Base-by-base conservation (phyloP, 495 filamentous ascomycete species). In the Podospora pseudopauciseta region DNA sequence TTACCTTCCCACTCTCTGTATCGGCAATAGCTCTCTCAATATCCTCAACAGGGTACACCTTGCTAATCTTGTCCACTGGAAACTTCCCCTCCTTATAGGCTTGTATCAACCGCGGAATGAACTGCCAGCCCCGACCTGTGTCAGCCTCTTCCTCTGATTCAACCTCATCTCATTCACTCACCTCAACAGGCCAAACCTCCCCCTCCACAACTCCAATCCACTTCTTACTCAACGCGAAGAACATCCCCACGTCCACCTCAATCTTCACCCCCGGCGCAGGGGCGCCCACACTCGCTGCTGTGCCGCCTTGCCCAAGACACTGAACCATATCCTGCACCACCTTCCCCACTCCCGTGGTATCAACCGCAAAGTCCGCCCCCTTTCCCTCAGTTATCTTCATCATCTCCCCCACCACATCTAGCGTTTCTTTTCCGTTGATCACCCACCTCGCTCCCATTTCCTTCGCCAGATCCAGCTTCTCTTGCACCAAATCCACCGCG, bases 401-500 rank as follows among this genome's bases (percentile, higher is more conserved):
- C 5, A 71, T 19, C 64, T 66, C 57, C n/a, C 66, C 66, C 5
- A 66, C 66, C 18, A 71, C 30, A 16, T 56, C 60, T 27, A 71
- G 70, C 0, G 60, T 4, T 0, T 69, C 55, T 7, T 27, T 55
- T 20, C 66, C 72, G 56, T 76, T 80, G 34, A 85, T 71, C 4
- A 70, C 72, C 68, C 83, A 68, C 0, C 79, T 80, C 5, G 84
- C 83, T 16, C 84, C 84, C 2, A 85, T 68, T 30, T 75, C 72
- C 20, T 64, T 73, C 4, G 83, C 82, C 19, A 83, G 30, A 30
- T 74, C 74, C 11, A 86, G 71, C 34, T 80, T 80, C 26, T 69
- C 71, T 32, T 80, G 72, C 23, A 80, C 73, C 28, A 83, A 73
- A 65, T 85, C 83, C 2, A 84, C 79, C 0, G 80, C 83, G n/a